Percentiles rank a stretch among this genome's conserved stretches.
phyloP scores from a whole-genome alignment of 106 monocot genomes.

The Alisma plantagoaquatica region DNA sequence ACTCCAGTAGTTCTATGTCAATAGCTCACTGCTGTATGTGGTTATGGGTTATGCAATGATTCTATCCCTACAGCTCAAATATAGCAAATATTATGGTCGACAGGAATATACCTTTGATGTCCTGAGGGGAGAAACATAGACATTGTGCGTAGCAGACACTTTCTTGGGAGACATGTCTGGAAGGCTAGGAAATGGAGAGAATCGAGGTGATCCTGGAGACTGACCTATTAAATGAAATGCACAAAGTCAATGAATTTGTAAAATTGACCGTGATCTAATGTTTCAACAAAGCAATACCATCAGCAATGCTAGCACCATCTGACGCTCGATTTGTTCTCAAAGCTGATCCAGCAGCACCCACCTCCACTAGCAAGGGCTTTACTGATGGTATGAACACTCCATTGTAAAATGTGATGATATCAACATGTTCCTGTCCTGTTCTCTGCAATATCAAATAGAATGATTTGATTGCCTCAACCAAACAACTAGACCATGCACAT shows the following conservation, averaged over 20 bases:
- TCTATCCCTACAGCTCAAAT: no score
- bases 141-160: constrained; percentile 87
- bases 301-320: constrained; percentile 39
- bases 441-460: constrained; percentile 36
- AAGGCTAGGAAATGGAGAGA: constrained; percentile 74
- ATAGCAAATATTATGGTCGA: no score
- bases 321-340: constrained; percentile 26
- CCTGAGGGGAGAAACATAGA: constrained; percentile 87
- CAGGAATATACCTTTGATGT: constrained; percentile 62
- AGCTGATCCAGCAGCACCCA: constrained; percentile 33
- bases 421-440: constrained; percentile 78
- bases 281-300: constrained; percentile 29
- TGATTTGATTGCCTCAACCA: no score
- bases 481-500: no score
- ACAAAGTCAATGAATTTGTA: no score
- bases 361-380: constrained; percentile 81
- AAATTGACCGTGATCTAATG: background rate
- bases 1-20: no score
- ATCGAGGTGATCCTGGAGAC: constrained; percentile 70
- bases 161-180: constrained; percentile 99
- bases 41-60: no score
- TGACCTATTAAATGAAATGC: constrained; percentile 26
- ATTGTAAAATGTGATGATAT: constrained; percentile 96
- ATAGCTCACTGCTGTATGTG: no score
- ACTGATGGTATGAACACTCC: constrained; percentile 83